Conservation (phyloP, 495 filamentous ascomycete species). For the Aspergillus panamensis region DNA sequence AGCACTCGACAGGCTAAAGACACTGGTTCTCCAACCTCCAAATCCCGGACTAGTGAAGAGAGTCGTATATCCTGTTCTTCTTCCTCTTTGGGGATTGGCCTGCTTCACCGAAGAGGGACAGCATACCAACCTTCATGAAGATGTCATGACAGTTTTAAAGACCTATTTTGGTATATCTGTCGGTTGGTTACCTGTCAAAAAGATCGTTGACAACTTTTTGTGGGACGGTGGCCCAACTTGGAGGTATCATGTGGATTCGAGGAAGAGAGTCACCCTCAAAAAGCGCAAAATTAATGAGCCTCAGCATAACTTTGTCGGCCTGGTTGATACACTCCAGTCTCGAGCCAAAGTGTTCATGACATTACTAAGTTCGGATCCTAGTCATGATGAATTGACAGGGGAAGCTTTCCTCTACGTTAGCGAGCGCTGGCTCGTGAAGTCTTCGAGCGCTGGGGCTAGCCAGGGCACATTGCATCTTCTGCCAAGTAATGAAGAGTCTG, state of each 20-base stretch:
- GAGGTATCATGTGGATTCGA: constrained; percentile 38
- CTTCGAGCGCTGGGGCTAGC: constrained; percentile 14
- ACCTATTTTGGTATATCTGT: constrained; percentile 50
- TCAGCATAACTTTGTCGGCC: constrained; percentile 34
- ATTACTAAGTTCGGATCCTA: constrained; percentile 49
- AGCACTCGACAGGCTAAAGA: constrained; percentile 55
- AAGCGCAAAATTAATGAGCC: constrained; percentile 18
- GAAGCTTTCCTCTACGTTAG: constrained; percentile 62
- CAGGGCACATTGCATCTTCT: constrained; percentile 25
- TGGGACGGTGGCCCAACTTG: constrained; percentile 50
- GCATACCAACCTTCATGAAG: constrained; percentile 28
- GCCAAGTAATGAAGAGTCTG: constrained; percentile 30
- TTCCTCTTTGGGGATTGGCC: constrained; percentile 67
- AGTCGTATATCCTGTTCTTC: constrained; percentile 58
- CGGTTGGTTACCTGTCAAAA: constrained; percentile 40
- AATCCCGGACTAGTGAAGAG: constrained; percentile 72
- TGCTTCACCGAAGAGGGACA: constrained; percentile 48
- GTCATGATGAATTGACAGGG: constrained; percentile 55
- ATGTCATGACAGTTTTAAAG: constrained; percentile 35
- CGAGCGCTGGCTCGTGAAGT: constrained; percentile 54
- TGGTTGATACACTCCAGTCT: constrained; percentile 38
- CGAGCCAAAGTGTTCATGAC: constrained; percentile 51
- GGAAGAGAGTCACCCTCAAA: constrained; percentile 37
- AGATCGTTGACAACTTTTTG: constrained; percentile 48
- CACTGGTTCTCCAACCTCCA: constrained; percentile 62